Conservation (phyloP, 1,139 yeast species). For the Williopsis jadinii region DNA sequence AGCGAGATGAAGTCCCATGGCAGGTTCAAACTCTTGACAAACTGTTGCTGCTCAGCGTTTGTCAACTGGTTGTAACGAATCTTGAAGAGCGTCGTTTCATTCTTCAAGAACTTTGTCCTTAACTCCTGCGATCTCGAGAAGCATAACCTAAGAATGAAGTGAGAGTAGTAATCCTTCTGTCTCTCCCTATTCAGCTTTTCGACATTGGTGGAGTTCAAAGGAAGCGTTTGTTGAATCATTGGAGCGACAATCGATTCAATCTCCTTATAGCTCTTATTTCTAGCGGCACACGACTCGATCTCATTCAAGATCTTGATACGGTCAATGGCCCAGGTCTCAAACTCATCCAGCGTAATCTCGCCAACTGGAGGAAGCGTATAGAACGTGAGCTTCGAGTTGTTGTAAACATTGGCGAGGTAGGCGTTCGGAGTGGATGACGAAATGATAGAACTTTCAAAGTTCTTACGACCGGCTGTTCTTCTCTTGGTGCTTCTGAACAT, state of each 20-base stretch:
- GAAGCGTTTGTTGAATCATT: slow-evolving; percentile 54
- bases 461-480: slow-evolving; percentile 68
- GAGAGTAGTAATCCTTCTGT: slow-evolving; percentile 87
- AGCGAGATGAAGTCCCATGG: slow-evolving; percentile 66
- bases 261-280: slow-evolving; percentile 61
- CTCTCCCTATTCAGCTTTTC: slow-evolving; percentile 44
- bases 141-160: slow-evolving; percentile 78
- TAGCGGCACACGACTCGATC: slow-evolving; percentile 66
- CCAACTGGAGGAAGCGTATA: slow-evolving; percentile 71
- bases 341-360: slow-evolving; percentile 86
- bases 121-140: slow-evolving; percentile 89
- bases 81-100: slow-evolving; percentile 70
- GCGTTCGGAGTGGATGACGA: slow-evolving; percentile 21
- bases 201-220: slow-evolving; percentile 37
- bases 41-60: slow-evolving; percentile 62
- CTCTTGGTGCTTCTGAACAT: slow-evolving; percentile 77
- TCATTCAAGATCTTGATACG: slow-evolving; percentile 77
- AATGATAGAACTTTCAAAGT: slow-evolving; percentile 38
- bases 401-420: slow-evolving; percentile 24
- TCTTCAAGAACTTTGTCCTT: slow-evolving; percentile 66
- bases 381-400: slow-evolving; percentile 32
- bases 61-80: slow-evolving; percentile 64
- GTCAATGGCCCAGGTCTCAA: slow-evolving; percentile 94
- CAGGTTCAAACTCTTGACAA: slow-evolving; percentile 53
- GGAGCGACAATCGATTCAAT: slow-evolving; percentile 62